Percentiles rank a stretch among this genome's conserved stretches.
Evolutionary conservation across 2,329 filamentous ascomycete genomes (phyloP).

Genomic region (Chrysosporium keratinophilum): DNA sequence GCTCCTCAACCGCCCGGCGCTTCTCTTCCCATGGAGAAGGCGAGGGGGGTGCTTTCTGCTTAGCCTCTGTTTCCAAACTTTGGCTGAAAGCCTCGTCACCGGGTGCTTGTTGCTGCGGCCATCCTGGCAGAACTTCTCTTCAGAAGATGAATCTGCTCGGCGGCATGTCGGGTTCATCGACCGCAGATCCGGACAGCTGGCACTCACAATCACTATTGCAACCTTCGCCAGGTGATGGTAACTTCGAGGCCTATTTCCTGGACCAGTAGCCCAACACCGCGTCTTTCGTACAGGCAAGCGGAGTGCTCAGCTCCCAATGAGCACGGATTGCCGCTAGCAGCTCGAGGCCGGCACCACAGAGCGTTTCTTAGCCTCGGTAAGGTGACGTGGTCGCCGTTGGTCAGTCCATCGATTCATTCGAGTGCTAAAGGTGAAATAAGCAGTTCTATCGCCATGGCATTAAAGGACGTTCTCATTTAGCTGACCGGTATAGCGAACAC

Average conservation of each 20-base stretch:
- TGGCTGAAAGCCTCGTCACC: not conserved
- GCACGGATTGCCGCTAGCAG: conserved; percentile 12
- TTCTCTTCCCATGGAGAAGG: not conserved
- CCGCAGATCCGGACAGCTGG: conserved; percentile 14
- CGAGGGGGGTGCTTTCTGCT: not conserved
- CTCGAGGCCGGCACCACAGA: conserved; percentile 17
- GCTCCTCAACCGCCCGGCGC: not conserved
- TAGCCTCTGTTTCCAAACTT: not conserved
- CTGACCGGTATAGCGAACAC: too few species aligned
- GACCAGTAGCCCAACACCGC: not conserved
- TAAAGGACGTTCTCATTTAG: too few species aligned
- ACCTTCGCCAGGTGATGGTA: conserved; percentile 12
- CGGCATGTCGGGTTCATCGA: conserved; percentile 13
- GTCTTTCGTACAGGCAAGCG: not conserved
- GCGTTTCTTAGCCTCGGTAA: conserved; percentile 15
- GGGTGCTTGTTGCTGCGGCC: not conserved
- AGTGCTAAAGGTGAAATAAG: too few species aligned
- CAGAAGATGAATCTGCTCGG: conserved; percentile 19
- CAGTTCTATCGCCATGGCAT: too few species aligned
- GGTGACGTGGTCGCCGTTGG: conserved; percentile 15
- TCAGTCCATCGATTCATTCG: conserved; percentile 19
- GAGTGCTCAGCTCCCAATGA: conserved; percentile 11
- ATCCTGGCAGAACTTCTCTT: conserved; percentile 13
- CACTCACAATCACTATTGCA: conserved; percentile 15
- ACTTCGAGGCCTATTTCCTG: conserved; percentile 13